Evolutionary conservation across 768 basidiomycete species (phyloP).

Genomic region (Cystobasidium tubakii): DNA sequence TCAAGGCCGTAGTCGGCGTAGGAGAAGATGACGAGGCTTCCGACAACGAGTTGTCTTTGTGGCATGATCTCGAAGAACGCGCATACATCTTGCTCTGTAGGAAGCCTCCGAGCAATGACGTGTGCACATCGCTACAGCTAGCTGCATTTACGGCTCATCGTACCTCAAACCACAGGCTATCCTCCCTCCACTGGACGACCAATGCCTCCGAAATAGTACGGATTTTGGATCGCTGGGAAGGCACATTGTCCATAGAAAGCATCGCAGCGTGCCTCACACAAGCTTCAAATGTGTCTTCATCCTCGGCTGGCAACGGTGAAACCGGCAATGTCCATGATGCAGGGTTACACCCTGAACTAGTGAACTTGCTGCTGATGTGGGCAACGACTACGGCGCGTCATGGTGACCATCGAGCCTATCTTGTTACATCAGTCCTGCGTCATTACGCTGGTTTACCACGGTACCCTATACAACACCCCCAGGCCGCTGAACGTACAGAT

Average conservation of each 20-base stretch:
- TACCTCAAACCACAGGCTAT: not conserved
- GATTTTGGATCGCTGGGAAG: not conserved
- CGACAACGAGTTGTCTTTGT: not conserved
- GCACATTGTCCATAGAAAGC: not conserved
- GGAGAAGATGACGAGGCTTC: not conserved
- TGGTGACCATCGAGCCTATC: not conserved
- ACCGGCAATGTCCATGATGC: not conserved
- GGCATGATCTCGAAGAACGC: not conserved
- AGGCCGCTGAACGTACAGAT: not conserved
- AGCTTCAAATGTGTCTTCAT: not conserved
- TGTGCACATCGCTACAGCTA: not conserved
- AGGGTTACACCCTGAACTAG: not conserved
- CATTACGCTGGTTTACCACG: not conserved
- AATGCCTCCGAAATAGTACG: not conserved
- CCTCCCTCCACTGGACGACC: not conserved
- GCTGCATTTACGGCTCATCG: not conserved
- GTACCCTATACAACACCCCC: not conserved
- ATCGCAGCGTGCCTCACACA: not conserved
- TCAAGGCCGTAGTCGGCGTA: not conserved
- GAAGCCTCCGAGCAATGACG: not conserved
- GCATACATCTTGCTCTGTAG: not conserved
- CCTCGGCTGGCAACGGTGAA: not conserved
- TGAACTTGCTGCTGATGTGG: constrained; percentile 3
- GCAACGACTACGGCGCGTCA: not conserved
- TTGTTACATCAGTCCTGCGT: not conserved